A percentile compares a stretch with the other conserved stretches of the same genome.
Conservation (phyloP, 768 basidiomycete species). For the Boletellus sp. region DNA sequence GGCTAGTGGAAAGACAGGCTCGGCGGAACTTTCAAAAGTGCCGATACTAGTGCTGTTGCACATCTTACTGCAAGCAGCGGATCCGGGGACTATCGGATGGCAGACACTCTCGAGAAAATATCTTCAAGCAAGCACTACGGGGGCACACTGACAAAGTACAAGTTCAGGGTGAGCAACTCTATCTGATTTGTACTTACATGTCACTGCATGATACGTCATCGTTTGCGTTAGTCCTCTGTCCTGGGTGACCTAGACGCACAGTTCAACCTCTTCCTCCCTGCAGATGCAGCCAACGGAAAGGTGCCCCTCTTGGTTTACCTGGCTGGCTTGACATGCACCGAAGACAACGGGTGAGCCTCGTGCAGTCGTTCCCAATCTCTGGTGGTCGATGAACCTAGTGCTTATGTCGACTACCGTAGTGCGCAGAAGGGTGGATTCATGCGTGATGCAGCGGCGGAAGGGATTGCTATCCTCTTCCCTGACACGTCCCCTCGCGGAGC, state of each 20-base stretch:
- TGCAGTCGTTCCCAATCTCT: not conserved
- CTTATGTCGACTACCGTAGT: conserved; percentile 34
- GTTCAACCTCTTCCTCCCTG: conserved; percentile 90
- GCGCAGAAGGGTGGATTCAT: conserved; percentile 94
- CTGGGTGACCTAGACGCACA: conserved; percentile 67
- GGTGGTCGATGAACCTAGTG: not conserved
- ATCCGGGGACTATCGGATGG: conserved; percentile 5
- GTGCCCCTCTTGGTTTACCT: conserved; percentile 81
- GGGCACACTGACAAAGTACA: conserved; percentile 83
- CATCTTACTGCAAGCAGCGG: too few relatives aligned
- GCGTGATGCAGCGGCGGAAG: conserved; percentile 76
- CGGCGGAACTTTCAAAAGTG: too few relatives aligned
- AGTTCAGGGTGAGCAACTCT: conserved; percentile 56
- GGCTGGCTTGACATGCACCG: conserved; percentile 84
- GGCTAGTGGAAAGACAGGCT: too few relatives aligned
- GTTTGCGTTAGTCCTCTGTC: conserved; percentile 51
- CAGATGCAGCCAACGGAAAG: conserved; percentile 49
- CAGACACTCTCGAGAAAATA: conserved; percentile 53
- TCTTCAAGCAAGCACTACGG: conserved; percentile 77
- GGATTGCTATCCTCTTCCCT: conserved; percentile 85
- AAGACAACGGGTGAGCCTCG: conserved; percentile 79
- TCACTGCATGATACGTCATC: not conserved
- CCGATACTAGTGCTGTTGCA: too few relatives aligned
- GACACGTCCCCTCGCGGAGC: conserved; percentile 96
- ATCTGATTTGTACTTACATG: too few relatives aligned